phyloP scores from a whole-genome alignment of 2,329 filamentous ascomycete genomes.

The Fusarium compactum region DNA sequence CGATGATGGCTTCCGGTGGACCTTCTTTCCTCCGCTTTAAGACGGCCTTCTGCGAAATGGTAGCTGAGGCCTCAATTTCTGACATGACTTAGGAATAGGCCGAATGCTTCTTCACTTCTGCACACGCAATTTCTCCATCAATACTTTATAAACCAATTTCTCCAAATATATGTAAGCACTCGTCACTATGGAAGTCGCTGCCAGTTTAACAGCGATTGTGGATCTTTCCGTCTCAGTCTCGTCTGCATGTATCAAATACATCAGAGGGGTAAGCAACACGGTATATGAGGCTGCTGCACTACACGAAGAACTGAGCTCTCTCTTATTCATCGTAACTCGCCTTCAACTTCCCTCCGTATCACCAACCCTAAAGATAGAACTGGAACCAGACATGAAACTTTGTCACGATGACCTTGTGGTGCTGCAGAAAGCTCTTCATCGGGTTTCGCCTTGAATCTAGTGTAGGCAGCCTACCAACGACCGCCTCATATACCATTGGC shows the following conservation, averaged over 20 bases:
- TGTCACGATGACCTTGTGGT: not conserved
- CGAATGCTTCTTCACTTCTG: not conserved
- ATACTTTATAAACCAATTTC: not conserved
- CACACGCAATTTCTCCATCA: not conserved
- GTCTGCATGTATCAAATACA: not conserved
- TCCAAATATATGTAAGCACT: not conserved
- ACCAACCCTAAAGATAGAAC: not conserved
- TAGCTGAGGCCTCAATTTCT: not conserved
- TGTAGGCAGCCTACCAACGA: too few relatives aligned
- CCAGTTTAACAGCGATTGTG: not conserved
- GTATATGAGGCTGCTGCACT: not conserved
- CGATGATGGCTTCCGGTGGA: not conserved
- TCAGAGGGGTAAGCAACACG: not conserved
- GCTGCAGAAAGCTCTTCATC: not conserved
- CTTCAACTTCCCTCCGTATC: not conserved
- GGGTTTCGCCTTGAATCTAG: too few relatives aligned
- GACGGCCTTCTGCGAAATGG: not conserved
- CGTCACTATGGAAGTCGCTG: not conserved
- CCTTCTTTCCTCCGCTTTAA: not conserved
- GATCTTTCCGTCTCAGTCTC: not conserved
- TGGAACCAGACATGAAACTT: not conserved
- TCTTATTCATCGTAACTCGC: not conserved
- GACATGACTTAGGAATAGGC: not conserved
- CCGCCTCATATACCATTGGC: too few relatives aligned
- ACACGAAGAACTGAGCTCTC: not conserved